Percentiles rank a stretch among this genome's conserved stretches.
phyloP scores from a whole-genome alignment of 148 eudicot genomes.

The Silene latifolia region DNA sequence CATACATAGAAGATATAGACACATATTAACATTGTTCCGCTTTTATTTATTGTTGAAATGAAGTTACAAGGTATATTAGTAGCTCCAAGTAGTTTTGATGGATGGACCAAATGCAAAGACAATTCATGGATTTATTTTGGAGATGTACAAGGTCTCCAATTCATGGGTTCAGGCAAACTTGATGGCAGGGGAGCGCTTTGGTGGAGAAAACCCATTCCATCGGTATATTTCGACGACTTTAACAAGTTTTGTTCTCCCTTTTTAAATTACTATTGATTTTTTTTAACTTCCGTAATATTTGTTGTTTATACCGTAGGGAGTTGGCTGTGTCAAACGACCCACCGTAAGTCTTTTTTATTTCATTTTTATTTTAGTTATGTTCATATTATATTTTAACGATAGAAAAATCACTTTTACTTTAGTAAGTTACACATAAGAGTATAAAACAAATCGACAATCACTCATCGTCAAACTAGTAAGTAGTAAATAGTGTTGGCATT shows the following conservation, averaged over 20 bases:
- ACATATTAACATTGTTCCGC: not conserved
- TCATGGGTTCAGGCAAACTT: not conserved
- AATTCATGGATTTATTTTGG: conserved; percentile 1
- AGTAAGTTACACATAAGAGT: too few species aligned
- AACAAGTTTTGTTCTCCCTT: not conserved
- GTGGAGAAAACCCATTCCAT: not conserved
- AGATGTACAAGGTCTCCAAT: not conserved
- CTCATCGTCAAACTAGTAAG: too few species aligned
- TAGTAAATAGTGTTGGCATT: too few species aligned
- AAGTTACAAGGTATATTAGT: conserved; percentile 1
- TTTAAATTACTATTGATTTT: too few species aligned
- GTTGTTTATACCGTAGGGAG: not conserved
- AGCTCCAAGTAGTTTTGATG: conserved; percentile 4
- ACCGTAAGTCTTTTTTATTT: not conserved
- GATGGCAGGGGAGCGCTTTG: conserved; percentile 1
- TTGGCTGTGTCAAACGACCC: not conserved
- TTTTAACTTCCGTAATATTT: not conserved
- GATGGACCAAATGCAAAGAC: conserved; percentile 1
- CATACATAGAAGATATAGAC: too few species aligned
- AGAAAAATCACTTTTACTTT: too few species aligned
- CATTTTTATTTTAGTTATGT: not conserved
- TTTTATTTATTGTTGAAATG: not conserved
- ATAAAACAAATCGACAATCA: too few species aligned
- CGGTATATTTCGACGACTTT: not conserved
- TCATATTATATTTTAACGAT: too few species aligned